Percentiles rank a stretch among this genome's conserved stretches.
Conservation (phyloP, 1,284 basidiomycete genomes). For the Marasmius sp. region DNA sequence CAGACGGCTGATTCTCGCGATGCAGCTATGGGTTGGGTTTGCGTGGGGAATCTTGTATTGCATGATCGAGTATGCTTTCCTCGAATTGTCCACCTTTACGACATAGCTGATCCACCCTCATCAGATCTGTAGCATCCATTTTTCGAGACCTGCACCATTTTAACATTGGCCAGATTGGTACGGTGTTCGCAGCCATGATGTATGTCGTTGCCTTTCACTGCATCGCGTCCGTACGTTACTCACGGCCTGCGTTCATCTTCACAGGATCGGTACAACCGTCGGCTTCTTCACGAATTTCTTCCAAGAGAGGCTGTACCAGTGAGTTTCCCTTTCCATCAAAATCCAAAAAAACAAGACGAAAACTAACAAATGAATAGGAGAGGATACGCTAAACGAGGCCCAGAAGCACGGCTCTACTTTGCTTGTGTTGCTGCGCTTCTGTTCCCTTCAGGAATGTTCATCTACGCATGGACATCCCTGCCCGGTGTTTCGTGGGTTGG, state of each 20-base stretch:
- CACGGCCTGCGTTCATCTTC: neutral
- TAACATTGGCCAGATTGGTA: slow-evolving; percentile 61
- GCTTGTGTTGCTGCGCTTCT: slow-evolving; percentile 65
- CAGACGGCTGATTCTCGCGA: neutral
- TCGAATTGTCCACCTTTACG: neutral
- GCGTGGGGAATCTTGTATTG: slow-evolving; percentile 79
- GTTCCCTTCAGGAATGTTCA: slow-evolving; percentile 66
- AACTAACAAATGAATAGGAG: slow-evolving; percentile 36
- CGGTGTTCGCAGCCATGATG: slow-evolving; percentile 60
- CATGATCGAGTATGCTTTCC: slow-evolving; percentile 55
- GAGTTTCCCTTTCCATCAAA: slow-evolving; percentile 15
- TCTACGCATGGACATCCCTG: slow-evolving; percentile 64
- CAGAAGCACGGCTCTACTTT: slow-evolving; percentile 73
- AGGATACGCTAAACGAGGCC: slow-evolving; percentile 53
- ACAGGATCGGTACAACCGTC: slow-evolving; percentile 60
- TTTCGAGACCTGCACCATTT: slow-evolving; percentile 68
- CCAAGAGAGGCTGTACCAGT: slow-evolving; percentile 71
- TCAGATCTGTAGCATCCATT: slow-evolving; percentile 60
- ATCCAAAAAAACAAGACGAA: too few species aligned
- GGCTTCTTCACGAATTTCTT: slow-evolving; percentile 59
- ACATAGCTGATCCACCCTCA: neutral
- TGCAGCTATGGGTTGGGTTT: slow-evolving; percentile 67
- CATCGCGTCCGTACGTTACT: neutral
- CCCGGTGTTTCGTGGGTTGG: slow-evolving; percentile 55
- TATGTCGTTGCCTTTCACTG: slow-evolving; percentile 33